A percentile compares a stretch with the other conserved stretches of the same genome.
Evolutionary conservation across 176 grass and related monocot species (phyloP).

Genomic region (Oryza glaberrima): DNA sequence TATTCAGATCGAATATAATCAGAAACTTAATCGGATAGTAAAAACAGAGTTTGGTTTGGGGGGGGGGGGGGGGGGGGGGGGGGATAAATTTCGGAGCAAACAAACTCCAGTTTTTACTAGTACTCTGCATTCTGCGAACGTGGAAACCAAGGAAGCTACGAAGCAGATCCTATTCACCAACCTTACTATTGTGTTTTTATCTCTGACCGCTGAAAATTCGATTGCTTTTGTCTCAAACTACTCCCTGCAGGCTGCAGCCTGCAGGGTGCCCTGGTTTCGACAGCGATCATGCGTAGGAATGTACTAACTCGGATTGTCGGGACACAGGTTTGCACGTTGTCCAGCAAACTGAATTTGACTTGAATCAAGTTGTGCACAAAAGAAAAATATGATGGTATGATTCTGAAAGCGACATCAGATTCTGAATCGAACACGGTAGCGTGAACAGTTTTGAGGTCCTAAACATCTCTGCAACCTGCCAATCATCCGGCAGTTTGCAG

Average conservation of each 20-base stretch:
- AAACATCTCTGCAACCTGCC: neutral
- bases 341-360: conserved; percentile 37
- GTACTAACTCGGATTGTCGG: neutral
- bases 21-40: neutral
- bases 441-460: conserved; percentile 14
- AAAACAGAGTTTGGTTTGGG: neutral
- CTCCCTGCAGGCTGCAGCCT: too few species aligned
- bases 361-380: neutral
- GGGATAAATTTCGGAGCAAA: neutral
- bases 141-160: neutral
- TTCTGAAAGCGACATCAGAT: neutral
- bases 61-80: neutral
- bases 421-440: neutral
- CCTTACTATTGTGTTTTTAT: neutral
- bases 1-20: neutral
- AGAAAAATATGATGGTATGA: neutral
- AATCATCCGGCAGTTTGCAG: neutral
- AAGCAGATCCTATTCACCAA: neutral
- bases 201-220: neutral
- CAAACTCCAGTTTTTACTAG: neutral
- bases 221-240: neutral
- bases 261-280: neutral
- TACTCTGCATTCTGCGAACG: neutral
- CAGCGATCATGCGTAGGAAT: neutral
- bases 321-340: neutral